These are phyloP conservation scores for Termitomyces sp. DNA, from an alignment of 768 basidiomycete genomes.

Conservation along the genomic window DNA sequence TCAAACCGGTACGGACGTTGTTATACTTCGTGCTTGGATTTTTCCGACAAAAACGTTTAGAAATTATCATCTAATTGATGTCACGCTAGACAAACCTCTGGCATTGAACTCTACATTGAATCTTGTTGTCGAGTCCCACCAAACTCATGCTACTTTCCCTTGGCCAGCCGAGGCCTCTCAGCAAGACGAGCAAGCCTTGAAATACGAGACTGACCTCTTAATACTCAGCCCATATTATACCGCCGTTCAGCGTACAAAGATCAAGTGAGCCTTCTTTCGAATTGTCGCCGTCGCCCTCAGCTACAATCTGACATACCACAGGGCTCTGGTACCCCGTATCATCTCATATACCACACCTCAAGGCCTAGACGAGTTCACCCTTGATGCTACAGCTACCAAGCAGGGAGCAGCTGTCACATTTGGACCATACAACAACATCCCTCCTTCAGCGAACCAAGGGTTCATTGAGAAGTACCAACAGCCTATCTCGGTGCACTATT, in stretches of 20 bases:
- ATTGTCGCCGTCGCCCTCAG: background rate
- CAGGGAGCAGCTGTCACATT: conserved; percentile 81
- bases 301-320: conserved; percentile 22
- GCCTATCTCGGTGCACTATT: conserved; percentile 70
- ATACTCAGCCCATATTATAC: conserved; percentile 84
- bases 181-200: conserved; percentile 71
- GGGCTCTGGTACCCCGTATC: conserved; percentile 68
- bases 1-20: conserved; percentile 41
- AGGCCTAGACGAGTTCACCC: conserved; percentile 51
- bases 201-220: conserved; percentile 73
- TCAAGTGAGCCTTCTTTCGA: conserved; percentile 55
- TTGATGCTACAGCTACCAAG: conserved; percentile 60
- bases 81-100: conserved; percentile 59
- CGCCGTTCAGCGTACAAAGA: conserved; percentile 77
- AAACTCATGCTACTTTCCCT: conserved; percentile 73
- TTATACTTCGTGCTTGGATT: background rate
- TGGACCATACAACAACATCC: conserved; percentile 80
- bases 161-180: conserved; percentile 74
- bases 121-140: conserved; percentile 73
- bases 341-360: conserved; percentile 69
- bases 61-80: conserved; percentile 50
- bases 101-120: conserved; percentile 59
- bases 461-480: conserved; percentile 64
- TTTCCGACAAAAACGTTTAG: conserved; percentile 20
- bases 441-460: conserved; percentile 47